A percentile compares a stretch with the other conserved stretches of the same genome.
phyloP scores from a whole-genome alignment of 1,284 basidiomycete genomes.

The Boletus smithii region DNA sequence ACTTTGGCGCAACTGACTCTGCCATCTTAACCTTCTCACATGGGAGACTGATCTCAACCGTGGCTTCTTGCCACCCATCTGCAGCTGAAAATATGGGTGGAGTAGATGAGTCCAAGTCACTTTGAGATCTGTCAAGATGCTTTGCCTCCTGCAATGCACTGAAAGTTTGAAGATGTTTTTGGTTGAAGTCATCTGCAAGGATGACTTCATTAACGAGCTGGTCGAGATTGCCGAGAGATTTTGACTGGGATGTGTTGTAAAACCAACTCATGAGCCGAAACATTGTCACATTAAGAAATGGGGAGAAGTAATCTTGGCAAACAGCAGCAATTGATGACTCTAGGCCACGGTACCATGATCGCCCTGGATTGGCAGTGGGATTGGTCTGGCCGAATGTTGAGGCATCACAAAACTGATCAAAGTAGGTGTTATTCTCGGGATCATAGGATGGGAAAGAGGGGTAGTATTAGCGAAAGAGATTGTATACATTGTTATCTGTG shows the following conservation, averaged over 20 bases:
- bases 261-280: neutral
- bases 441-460: neutral
- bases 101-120: no score
- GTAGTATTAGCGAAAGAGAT: neutral
- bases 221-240: neutral
- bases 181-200: neutral
- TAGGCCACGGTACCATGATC: neutral
- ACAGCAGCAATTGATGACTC: neutral
- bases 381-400: neutral
- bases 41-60: no score
- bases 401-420: conserved; percentile 1
- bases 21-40: no score
- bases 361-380: neutral
- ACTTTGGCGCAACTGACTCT: no score
- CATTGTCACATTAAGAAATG: neutral
- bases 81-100: no score
- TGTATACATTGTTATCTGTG: neutral
- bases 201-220: neutral
- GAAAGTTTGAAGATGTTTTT: neutral
- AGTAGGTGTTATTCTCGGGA: neutral
- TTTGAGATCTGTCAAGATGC: neutral
- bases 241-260: neutral
- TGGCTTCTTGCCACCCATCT: no score
- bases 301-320: neutral
- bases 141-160: neutral